Evolutionary conservation across 2,329 filamentous ascomycete genomes (phyloP).

Genomic region (Akanthomyces uredinophilus): DNA sequence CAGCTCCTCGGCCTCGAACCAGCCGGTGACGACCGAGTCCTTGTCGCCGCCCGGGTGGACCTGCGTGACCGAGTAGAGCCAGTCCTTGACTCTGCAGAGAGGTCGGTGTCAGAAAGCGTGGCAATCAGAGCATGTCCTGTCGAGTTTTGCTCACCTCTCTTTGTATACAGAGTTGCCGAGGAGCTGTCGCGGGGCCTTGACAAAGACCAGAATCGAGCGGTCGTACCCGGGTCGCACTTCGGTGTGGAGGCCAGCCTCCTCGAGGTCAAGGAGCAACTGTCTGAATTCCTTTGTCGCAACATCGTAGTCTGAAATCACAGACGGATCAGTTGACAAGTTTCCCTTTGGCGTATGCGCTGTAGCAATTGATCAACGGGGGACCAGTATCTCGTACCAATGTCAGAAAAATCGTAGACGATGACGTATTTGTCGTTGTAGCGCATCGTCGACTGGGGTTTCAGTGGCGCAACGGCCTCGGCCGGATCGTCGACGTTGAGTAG

Average conservation of each 20-base stretch:
- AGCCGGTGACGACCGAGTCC: slow-evolving; percentile 46
- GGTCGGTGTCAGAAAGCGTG: not conserved
- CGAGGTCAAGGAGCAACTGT: slow-evolving; percentile 53
- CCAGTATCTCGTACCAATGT: slow-evolving; percentile 25
- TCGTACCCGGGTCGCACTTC: slow-evolving; percentile 68
- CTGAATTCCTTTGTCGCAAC: slow-evolving; percentile 30
- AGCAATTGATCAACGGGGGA: not conserved
- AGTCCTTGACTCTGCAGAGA: slow-evolving; percentile 60
- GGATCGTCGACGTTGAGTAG: slow-evolving; percentile 7
- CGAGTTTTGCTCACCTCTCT: slow-evolving; percentile 44
- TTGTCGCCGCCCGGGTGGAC: slow-evolving; percentile 54
- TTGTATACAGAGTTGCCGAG: slow-evolving; percentile 63
- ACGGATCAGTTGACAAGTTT: not conserved
- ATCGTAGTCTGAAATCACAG: slow-evolving; percentile 26
- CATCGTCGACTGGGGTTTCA: not conserved
- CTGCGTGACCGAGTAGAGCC: slow-evolving; percentile 65
- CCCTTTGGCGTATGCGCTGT: not conserved
- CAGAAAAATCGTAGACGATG: slow-evolving; percentile 33
- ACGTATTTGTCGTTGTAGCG: slow-evolving; percentile 36
- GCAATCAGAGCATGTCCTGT: not conserved
- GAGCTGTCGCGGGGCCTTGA: slow-evolving; percentile 57
- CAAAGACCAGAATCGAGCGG: slow-evolving; percentile 62
- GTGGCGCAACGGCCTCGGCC: not conserved
- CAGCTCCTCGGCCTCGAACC: slow-evolving; percentile 60
- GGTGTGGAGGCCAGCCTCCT: slow-evolving; percentile 59